phyloP scores from a whole-genome alignment of 768 basidiomycete species.

The Lyophyllum decastes region DNA sequence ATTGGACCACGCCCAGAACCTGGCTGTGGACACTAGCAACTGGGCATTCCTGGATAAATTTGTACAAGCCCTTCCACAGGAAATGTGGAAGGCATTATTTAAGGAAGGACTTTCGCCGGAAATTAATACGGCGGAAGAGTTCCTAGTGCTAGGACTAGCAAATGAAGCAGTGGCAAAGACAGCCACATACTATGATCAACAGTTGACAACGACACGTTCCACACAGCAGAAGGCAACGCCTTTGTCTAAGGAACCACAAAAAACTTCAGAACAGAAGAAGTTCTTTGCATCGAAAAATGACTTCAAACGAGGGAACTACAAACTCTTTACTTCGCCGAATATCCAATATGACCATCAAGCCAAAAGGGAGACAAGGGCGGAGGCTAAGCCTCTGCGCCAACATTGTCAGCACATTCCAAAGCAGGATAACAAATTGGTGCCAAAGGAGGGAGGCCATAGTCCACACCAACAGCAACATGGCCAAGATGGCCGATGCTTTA shows the following conservation, averaged over 20 bases:
- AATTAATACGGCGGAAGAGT: background rate
- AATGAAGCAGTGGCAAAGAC: background rate
- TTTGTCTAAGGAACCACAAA: background rate
- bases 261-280: too few relatives aligned
- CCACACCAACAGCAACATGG: background rate
- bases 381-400: too few relatives aligned
- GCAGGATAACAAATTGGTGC: background rate
- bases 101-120: background rate
- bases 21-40: background rate
- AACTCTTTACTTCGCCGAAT: too few relatives aligned
- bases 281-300: too few relatives aligned
- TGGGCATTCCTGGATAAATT: background rate
- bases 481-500: background rate
- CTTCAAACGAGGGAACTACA: too few relatives aligned
- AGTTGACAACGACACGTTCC: too few relatives aligned
- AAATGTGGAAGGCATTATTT: background rate
- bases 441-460: background rate
- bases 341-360: too few relatives aligned
- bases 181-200: background rate
- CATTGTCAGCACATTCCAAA: too few relatives aligned
- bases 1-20: background rate
- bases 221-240: background rate
- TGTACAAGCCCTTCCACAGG: background rate
- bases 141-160: background rate
- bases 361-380: too few relatives aligned